A percentile compares a stretch with the other conserved stretches of the same genome.
These are phyloP conservation scores for Globisporangium mamillatum DNA, from an alignment of 352 stramenopile species.

Conservation along the genomic window DNA sequence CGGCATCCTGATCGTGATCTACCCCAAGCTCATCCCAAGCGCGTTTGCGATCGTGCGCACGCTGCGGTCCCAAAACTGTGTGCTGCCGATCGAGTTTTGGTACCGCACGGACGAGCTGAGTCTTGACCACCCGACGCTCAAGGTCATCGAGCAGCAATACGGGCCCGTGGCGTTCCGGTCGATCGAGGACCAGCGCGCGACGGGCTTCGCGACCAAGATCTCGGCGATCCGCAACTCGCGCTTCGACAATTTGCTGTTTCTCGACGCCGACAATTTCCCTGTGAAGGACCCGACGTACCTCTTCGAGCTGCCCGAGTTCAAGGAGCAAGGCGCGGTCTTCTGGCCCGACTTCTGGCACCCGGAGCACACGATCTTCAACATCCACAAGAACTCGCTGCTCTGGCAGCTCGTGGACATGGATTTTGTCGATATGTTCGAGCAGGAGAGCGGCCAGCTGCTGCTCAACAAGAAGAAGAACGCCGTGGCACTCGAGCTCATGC, in stretches of 20 bases:
- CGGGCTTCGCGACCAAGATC: slow-evolving; percentile 58
- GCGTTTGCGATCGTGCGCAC: slow-evolving; percentile 54
- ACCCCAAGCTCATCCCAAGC: slow-evolving; percentile 63
- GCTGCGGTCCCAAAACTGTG: slow-evolving; percentile 43
- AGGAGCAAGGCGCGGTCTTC: slow-evolving; percentile 45
- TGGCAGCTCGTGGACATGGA: slow-evolving; percentile 53
- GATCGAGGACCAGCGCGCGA: slow-evolving; percentile 40
- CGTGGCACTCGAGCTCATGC: slow-evolving; percentile 31
- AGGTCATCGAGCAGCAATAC: slow-evolving; percentile 34
- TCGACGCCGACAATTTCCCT: slow-evolving; percentile 65
- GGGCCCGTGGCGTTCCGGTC: slow-evolving; percentile 38
- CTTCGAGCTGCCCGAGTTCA: slow-evolving; percentile 47
- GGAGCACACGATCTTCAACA: slow-evolving; percentile 60
- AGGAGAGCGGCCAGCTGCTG: slow-evolving; percentile 63
- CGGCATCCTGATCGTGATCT: slow-evolving; percentile 71
- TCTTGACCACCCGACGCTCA: slow-evolving; percentile 20
- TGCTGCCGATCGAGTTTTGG: slow-evolving; percentile 70
- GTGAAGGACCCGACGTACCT: slow-evolving; percentile 62
- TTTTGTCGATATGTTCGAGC: slow-evolving; percentile 69
- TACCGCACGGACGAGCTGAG: slow-evolving; percentile 22
- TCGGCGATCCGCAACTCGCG: slow-evolving; percentile 52
- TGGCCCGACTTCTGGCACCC: slow-evolving; percentile 79
- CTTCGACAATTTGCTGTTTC: slow-evolving; percentile 64
- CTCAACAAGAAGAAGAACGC: slow-evolving; percentile 38
- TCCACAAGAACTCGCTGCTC: slow-evolving; percentile 46